Evolutionary conservation across 140 eudicot species (phyloP).

Genomic region (Erigeron philadelphicus): DNA sequence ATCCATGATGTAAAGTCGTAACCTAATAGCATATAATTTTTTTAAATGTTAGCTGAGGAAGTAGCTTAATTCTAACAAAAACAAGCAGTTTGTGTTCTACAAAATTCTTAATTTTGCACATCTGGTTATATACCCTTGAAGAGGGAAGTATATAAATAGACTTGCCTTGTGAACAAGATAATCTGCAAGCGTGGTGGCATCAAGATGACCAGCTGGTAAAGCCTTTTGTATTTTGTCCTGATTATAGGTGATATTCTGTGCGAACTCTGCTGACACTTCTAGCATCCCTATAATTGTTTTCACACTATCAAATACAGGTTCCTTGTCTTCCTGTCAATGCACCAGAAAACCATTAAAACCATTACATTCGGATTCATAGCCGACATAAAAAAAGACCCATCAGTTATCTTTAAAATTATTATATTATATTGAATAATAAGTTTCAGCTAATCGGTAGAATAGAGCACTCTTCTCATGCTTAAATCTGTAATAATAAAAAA

Average conservation of each 20-base stretch:
- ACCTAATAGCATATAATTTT: too few relatives aligned
- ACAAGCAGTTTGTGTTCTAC: too few relatives aligned
- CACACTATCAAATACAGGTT: conserved; percentile 92
- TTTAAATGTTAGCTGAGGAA: too few relatives aligned
- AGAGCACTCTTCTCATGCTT: neutral
- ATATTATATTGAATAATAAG: neutral
- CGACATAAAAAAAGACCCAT: neutral
- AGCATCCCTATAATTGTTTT: conserved; percentile 82
- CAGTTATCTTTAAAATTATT: neutral
- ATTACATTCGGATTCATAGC: neutral
- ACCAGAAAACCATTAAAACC: neutral
- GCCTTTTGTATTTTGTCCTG: conserved; percentile 65
- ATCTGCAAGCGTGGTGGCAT: conserved; percentile 89
- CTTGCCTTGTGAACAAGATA: conserved; percentile 94
- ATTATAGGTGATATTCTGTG: conserved; percentile 66
- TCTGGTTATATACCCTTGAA: too few relatives aligned
- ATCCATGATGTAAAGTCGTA: too few relatives aligned
- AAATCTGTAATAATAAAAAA: conserved; percentile 1
- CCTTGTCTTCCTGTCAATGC: conserved; percentile 81
- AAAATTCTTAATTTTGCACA: too few relatives aligned
- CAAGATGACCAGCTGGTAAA: conserved; percentile 93
- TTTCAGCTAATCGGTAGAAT: neutral
- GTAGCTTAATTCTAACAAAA: too few relatives aligned
- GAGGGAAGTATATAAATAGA: neutral
- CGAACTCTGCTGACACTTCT: conserved; percentile 81